Evolutionary conservation across 1,284 basidiomycete genomes (phyloP).

Genomic region (Athelia sp.): DNA sequence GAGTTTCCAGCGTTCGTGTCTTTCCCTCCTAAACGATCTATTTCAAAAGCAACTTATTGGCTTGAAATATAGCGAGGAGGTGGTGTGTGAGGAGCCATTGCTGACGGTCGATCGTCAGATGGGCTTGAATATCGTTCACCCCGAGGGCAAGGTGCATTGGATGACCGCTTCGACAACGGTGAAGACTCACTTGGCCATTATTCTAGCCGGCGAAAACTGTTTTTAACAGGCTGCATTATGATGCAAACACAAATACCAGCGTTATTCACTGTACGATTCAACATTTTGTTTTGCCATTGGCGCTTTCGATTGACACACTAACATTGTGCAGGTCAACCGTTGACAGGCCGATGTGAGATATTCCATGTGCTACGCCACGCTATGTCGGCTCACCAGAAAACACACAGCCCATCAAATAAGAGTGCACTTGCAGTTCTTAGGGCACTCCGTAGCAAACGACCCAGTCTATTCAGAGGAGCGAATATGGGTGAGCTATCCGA

Average conservation of each 20-base stretch:
- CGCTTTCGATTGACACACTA: too few species aligned
- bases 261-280: constrained; percentile 78
- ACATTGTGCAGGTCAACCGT: constrained; percentile 59
- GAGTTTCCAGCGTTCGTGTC: constrained; percentile 73
- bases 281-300: too few species aligned
- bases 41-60: not conserved
- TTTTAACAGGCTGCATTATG: constrained; percentile 85
- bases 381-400: constrained; percentile 6
- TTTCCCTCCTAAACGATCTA: constrained; percentile 1
- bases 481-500: constrained; percentile 72
- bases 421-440: constrained; percentile 94
- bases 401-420: constrained; percentile 85
- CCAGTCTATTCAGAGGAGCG: constrained; percentile 76
- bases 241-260: constrained; percentile 77
- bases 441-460: constrained; percentile 91
- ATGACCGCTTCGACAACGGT: not conserved
- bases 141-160: constrained; percentile 77
- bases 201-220: constrained; percentile 82
- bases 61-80: constrained; percentile 53
- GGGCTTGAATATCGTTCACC: constrained; percentile 93
- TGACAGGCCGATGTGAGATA: constrained; percentile 82
- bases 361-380: constrained; percentile 1
- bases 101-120: constrained; percentile 93
- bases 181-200: too few species aligned
- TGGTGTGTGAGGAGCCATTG: constrained; percentile 83